Evolutionary conservation across 2,329 filamentous ascomycete species (phyloP).

Genomic region (Hypoxylon sp.): DNA sequence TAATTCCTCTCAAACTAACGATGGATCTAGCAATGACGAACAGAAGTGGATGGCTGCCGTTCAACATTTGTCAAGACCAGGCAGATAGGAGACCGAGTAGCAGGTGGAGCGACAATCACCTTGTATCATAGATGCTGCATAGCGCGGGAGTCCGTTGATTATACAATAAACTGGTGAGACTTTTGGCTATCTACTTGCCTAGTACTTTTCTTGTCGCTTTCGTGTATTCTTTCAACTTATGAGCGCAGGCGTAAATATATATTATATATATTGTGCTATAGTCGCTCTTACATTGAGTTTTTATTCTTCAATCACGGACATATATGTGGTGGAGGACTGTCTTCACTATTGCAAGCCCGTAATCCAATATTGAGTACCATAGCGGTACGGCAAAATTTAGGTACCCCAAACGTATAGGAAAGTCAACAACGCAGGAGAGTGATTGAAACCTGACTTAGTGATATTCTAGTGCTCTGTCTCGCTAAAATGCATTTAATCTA

Average conservation of each 20-base stretch:
- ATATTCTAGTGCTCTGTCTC: too few relatives aligned
- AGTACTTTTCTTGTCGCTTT: constrained; percentile 1
- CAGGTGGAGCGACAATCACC: neutral
- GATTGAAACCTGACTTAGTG: too few relatives aligned
- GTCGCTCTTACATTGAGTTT: neutral
- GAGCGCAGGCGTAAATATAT: neutral
- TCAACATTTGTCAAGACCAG: constrained; percentile 58
- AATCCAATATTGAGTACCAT: too few relatives aligned
- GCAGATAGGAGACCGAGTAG: constrained; percentile 39
- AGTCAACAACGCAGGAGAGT: too few relatives aligned
- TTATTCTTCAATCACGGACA: too few relatives aligned
- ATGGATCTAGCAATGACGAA: constrained; percentile 72
- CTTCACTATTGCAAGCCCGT: too few relatives aligned
- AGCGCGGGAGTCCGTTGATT: constrained; percentile 43
- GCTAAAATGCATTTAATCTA: neutral
- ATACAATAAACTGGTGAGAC: constrained; percentile 21
- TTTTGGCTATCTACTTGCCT: constrained; percentile 11
- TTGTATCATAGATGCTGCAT: constrained; percentile 44
- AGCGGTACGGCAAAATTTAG: too few relatives aligned
- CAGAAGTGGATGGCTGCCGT: constrained; percentile 89
- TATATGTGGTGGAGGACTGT: too few relatives aligned
- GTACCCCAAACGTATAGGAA: too few relatives aligned
- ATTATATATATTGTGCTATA: neutral
- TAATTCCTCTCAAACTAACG: constrained; percentile 35
- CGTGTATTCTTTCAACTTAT: neutral